Base-by-base conservation (phyloP, 169 alveolate genomes). In the Plasmodium gonderi region DNA sequence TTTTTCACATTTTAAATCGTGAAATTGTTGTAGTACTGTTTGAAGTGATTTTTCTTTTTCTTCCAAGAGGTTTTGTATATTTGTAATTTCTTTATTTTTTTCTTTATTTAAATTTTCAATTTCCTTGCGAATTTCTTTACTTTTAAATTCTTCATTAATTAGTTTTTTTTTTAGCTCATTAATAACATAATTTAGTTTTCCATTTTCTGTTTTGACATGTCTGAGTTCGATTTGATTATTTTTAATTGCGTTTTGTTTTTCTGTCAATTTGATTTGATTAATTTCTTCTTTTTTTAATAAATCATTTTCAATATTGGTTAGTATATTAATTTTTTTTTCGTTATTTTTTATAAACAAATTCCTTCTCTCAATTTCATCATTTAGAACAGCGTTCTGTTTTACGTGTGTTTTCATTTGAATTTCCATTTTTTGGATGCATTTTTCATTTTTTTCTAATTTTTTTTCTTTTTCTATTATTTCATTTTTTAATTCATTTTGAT, bases 331-430 rank as follows among this genome's bases (percentile, higher is more conserved):
- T 82, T 82, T 69, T 29, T 72, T 54, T 29, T 82, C 92, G 36
- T 72, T 82, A 69, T 54, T 44, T 82, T 36, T 72, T 69, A 82
- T 69, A 17, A 69, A 69, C 9, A 49, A 69, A 33, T 82, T 44
- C 17, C 54, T 64, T 49, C 54, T 69, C 42, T 82, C 64, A 17
- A 82, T 47, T 36, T 82, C 92, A 40, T 68, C 92, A 82, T 23
- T 82, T 23, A 82, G 64, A 40, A 26, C 64, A 12, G 51, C 68
- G 42, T 82, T 82, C 60, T 82, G 17, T 17, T 82, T 64, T 69
- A 47, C 26, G 40, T 45, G 6, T 17, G 5, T 7, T 6, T 20
- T 44, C 31, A 82, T 26, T 45, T 29, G 17, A n/a, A 33, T 14
- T 72, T 82, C 67, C 17, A 69, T 3, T 29, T 68, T 68, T 36